phyloP scores from a whole-genome alignment of 768 basidiomycete genomes.

The Lentinula edodes region DNA sequence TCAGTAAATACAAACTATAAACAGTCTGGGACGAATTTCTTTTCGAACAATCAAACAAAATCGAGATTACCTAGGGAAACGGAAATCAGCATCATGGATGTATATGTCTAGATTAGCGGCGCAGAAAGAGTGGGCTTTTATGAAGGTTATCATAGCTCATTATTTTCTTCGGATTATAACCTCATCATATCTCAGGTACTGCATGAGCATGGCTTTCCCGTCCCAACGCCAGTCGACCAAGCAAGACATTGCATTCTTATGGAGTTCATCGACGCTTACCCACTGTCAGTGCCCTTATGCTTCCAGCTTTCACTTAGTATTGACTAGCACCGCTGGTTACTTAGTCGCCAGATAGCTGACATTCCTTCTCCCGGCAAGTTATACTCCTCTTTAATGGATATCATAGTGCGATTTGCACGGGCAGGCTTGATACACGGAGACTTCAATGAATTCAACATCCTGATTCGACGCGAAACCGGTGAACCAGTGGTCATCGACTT shows the following conservation, averaged over 20 bases:
- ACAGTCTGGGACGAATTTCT: conserved; percentile 91
- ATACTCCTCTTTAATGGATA: conserved; percentile 89
- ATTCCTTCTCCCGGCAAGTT: conserved; percentile 83
- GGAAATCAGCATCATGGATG: conserved; percentile 98
- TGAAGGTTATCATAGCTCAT: conserved; percentile 64
- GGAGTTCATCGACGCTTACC: conserved; percentile 94
- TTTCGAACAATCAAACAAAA: conserved; percentile 97
- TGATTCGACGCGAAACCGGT: conserved; percentile 69
- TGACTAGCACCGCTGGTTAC: conserved; percentile 3
- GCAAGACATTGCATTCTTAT: conserved; percentile 93
- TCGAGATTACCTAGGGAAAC: conserved; percentile 92
- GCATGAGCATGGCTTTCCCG: conserved; percentile 87
- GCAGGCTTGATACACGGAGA: conserved; percentile 98
- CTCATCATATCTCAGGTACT: conserved; percentile 57
- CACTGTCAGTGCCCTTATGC: conserved; percentile 57
- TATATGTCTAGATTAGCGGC: conserved; percentile 96
- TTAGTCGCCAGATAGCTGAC: conserved; percentile 81
- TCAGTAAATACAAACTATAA: neutral
- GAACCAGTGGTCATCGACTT: conserved; percentile 96
- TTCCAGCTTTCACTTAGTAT: conserved; percentile 1
- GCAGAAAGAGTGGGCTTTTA: conserved; percentile 97
- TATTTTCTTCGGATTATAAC: neutral
- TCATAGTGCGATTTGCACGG: conserved; percentile 91
- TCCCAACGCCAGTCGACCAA: conserved; percentile 92
- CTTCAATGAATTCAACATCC: conserved; percentile 98